These are phyloP conservation scores for Zygosaccharomyces sapae DNA, from an alignment of 1,139 yeast species.

Conservation along the genomic window DNA sequence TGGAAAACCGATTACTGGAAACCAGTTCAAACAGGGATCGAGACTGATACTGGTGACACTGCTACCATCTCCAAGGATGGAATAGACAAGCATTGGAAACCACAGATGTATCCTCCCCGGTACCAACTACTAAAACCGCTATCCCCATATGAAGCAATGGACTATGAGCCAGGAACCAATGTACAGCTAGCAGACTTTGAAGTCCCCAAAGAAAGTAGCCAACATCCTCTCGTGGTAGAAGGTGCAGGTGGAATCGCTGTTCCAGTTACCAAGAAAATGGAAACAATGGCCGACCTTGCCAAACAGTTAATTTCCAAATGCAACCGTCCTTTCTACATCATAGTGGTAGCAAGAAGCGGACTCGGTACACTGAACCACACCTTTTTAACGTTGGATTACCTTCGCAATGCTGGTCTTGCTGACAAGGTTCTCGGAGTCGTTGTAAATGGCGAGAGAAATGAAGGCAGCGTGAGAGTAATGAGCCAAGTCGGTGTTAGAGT, in stretches of 20 bases:
- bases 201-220: slow-evolving; percentile 18
- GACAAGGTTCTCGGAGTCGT: slow-evolving; percentile 28
- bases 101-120: slow-evolving; percentile 23
- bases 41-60: slow-evolving; percentile 35
- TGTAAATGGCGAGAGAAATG: slow-evolving; percentile 30
- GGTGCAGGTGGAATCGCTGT: slow-evolving; percentile 38
- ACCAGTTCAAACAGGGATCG: slow-evolving; percentile 37
- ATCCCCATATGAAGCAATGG: slow-evolving; percentile 37
- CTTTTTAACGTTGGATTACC: slow-evolving; percentile 31
- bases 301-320: slow-evolving; percentile 16
- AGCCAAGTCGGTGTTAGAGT: slow-evolving; percentile 18
- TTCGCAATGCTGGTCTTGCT: slow-evolving; percentile 21
- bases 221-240: slow-evolving; percentile 30
- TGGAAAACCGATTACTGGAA: slow-evolving; percentile 38
- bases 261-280: slow-evolving; percentile 29
- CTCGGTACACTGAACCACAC: slow-evolving; percentile 38
- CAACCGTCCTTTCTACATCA: slow-evolving; percentile 22
- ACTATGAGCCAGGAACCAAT: slow-evolving; percentile 17
- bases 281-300: slow-evolving; percentile 33
- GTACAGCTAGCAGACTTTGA: slow-evolving; percentile 17
- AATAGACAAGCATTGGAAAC: slow-evolving; percentile 13
- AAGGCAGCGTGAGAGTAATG: slow-evolving; percentile 28
- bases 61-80: slow-evolving; percentile 18
- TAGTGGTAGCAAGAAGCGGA: slow-evolving; percentile 35
- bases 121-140: slow-evolving; percentile 29